Base-by-base conservation (phyloP, 352 stramenopile species). In the Phytopythium ostracodes region DNA sequence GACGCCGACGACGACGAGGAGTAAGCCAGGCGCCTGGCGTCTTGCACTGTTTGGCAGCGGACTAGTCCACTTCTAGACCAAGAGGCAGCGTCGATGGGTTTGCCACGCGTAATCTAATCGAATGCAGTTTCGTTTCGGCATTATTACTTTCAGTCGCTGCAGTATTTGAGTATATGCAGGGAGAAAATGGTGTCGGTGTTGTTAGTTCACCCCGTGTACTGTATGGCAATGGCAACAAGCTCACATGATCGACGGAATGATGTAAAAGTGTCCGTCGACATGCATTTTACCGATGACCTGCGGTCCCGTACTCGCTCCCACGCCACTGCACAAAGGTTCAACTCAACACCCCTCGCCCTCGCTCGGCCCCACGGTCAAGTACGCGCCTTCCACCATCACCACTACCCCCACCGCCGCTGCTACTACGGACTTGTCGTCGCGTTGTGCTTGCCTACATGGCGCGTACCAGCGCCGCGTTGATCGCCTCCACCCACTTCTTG, bases 401-500 rank as follows among this genome's bases (percentile, higher is more conserved):
- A 60, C 57, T 64, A 20, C 29, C 42, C 56, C 56, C 46, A 36
- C 50, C 62, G 6, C 20, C 18, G 64, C 60, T 55, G 43, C 51
- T 58, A 38, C 49, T 75, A 42, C 64, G 57, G 65, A 46, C 58
- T 47, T 62, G 60, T 40, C 62, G 53, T 33, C 55, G 43, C 14
- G 59, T 40, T 40, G 63, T 64, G 38, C n/a, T n/a, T n/a, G n/a
- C 61, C 69, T 82, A 85, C 70, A 79, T 84, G 38, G 63, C 56
- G 81, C 75, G 73, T 70, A 91, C 81, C 68, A 94, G 75, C 58
- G 84, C 82, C 29, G 83, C 78, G 67, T 96, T 96, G 66, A 96
- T 92, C 51, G 87, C 84, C 55, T 96, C 87, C 29, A 93, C 87
- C 87, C 87, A 96, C 63, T 96, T 96, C 76, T 94, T 94, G 35